A percentile compares a stretch with the other conserved stretches of the same genome.
Conservation (phyloP, 129 eudicot species). For the Pseudognaphalium luteoalbum region DNA sequence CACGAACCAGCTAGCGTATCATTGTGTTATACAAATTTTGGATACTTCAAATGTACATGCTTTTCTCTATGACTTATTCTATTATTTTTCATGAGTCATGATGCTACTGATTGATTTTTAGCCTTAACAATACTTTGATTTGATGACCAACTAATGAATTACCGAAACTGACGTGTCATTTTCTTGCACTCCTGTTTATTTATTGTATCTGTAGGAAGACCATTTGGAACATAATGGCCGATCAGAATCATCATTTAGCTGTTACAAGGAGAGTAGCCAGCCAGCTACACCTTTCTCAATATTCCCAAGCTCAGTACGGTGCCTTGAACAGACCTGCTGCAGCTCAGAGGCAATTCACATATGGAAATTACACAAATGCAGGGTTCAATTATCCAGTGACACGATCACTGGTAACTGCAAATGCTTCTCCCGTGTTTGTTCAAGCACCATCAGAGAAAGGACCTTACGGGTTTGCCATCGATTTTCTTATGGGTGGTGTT, state of each 20-base stretch:
- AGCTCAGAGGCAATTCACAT: background rate
- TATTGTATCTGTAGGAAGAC: background rate
- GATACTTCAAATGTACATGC: too few species aligned
- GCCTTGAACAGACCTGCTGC: background rate
- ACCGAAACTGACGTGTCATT: background rate
- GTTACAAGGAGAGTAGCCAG: background rate
- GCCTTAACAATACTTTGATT: background rate
- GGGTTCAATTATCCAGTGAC: background rate
- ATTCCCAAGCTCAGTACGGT: background rate
- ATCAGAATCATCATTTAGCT: background rate
- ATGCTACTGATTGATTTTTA: background rate
- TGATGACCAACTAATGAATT: too few species aligned
- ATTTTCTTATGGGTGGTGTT: constrained; percentile 1
- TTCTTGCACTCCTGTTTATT: background rate
- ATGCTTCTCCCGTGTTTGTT: background rate
- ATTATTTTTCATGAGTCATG: too few species aligned
- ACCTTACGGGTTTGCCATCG: background rate
- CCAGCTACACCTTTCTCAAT: background rate
- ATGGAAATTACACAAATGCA: background rate
- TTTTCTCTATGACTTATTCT: too few species aligned
- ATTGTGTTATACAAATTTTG: too few species aligned
- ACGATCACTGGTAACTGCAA: background rate
- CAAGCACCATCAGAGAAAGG: constrained; percentile 8
- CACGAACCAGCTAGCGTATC: too few species aligned
- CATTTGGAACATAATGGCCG: background rate